Evolutionary conservation across 768 basidiomycete genomes (phyloP).

Genomic region (Gloeopeniophorella convolvens): DNA sequence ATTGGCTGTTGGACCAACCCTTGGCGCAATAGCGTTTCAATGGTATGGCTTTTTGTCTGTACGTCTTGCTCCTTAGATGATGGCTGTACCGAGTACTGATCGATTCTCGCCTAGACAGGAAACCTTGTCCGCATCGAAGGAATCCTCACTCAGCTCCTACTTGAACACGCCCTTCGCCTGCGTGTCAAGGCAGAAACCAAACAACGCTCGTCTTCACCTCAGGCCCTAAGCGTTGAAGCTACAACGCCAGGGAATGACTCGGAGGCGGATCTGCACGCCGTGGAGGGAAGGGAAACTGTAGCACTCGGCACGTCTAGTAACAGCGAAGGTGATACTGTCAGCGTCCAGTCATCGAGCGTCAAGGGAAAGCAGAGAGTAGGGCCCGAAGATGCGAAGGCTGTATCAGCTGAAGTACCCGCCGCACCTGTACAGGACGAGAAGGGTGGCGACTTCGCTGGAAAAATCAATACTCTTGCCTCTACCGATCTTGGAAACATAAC

Average conservation of each 20-base stretch:
- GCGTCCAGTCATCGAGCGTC: too few species aligned
- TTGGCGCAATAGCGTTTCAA: slow-evolving; percentile 41
- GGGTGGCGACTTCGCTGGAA: slow-evolving; percentile 64
- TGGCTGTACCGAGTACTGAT: background rate
- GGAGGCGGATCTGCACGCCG: too few species aligned
- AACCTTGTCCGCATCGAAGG: slow-evolving; percentile 37
- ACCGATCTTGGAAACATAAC: slow-evolving; percentile 42
- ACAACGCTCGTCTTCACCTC: too few species aligned
- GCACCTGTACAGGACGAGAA: slow-evolving; percentile 25
- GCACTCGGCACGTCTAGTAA: too few species aligned
- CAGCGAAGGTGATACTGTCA: too few species aligned
- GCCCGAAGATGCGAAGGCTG: background rate
- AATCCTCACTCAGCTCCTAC: slow-evolving; percentile 48
- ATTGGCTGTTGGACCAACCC: slow-evolving; percentile 42
- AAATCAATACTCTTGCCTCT: slow-evolving; percentile 71
- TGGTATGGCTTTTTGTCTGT: slow-evolving; percentile 43
- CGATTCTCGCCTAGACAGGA: slow-evolving; percentile 30
- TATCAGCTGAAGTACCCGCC: too few species aligned
- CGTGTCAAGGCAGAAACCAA: slow-evolving; percentile 35
- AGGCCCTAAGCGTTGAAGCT: too few species aligned
- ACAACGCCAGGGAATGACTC: too few species aligned
- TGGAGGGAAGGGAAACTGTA: too few species aligned
- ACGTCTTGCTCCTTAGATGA: too few species aligned
- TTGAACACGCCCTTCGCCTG: slow-evolving; percentile 49
- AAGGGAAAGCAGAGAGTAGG: slow-evolving; percentile 13